phyloP scores from a whole-genome alignment of 2,329 filamentous ascomycete genomes.

The Monilinia fructicola region DNA sequence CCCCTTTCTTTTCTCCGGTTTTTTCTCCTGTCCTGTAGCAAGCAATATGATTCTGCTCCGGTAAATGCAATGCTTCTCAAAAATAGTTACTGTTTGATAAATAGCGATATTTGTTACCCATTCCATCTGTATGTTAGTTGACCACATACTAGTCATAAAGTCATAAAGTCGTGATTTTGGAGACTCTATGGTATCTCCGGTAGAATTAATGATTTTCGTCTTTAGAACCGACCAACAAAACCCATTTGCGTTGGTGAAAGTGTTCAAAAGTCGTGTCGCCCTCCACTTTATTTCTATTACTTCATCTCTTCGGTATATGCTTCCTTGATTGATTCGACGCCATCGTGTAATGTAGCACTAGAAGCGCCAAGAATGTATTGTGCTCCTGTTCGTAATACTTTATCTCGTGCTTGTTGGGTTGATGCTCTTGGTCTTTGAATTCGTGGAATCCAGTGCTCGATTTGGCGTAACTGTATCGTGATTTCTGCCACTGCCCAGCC shows the following conservation, averaged over 20 bases:
- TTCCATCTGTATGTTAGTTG: neutral
- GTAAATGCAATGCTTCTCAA: constrained; percentile 13
- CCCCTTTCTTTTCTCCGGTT: neutral
- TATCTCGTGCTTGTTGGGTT: constrained; percentile 22
- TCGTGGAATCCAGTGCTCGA: constrained; percentile 19
- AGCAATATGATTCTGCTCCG: neutral
- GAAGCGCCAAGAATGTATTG: neutral
- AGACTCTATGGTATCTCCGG: neutral
- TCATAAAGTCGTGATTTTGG: neutral
- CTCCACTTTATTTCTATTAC: neutral
- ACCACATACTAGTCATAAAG: constrained; percentile 9
- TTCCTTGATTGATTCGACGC: neutral
- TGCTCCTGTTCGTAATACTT: neutral
- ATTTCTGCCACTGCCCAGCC: constrained; percentile 20
- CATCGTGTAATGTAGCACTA: neutral
- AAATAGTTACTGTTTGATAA: constrained; percentile 17
- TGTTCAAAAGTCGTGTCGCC: neutral
- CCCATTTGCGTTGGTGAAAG: neutral
- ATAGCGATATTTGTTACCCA: constrained; percentile 20
- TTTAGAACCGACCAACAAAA: neutral
- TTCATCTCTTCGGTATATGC: neutral
- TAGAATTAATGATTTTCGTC: constrained; percentile 12
- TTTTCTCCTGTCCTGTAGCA: constrained; percentile 3
- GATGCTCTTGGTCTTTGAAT: constrained; percentile 16
- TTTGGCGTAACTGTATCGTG: constrained; percentile 14